Percentiles rank a stretch among this genome's conserved stretches.
Evolutionary conservation across 345 rosid genomes (phyloP).

Genomic region (Clarkia xantiana): DNA sequence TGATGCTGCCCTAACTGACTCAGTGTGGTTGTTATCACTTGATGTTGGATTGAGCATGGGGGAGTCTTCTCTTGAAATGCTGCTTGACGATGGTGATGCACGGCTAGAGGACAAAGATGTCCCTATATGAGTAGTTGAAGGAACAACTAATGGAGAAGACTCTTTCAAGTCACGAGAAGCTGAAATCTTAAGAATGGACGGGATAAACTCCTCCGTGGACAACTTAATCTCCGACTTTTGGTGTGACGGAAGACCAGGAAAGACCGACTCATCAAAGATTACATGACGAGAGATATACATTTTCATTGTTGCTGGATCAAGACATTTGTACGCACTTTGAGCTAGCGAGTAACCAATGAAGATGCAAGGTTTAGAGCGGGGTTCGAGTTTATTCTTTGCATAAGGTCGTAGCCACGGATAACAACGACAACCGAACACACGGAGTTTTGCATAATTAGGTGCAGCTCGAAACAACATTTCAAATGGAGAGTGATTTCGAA

Average conservation of each 20-base stretch:
- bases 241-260: neutral
- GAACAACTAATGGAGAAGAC: no score
- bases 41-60: no score
- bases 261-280: neutral
- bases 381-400: neutral
- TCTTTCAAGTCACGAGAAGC: neutral
- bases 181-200: neutral
- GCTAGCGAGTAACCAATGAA: neutral
- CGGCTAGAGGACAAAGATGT: no score
- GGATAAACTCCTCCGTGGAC: no score
- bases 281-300: neutral
- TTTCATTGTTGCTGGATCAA: neutral
- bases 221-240: no score
- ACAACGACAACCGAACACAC: conserved; percentile 3
- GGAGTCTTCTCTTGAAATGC: no score
- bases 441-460: neutral
- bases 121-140: no score
- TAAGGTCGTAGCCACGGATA: neutral
- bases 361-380: neutral
- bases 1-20: neutral
- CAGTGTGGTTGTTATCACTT: no score
- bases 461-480: no score
- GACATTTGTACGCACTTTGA: neutral
- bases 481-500: no score
- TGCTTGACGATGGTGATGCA: no score